Evolutionary conservation across 106 monocot species (phyloP), one percentile per base, ranked within the genome.

Genomic region (Dendrobium catenatum): DNA sequence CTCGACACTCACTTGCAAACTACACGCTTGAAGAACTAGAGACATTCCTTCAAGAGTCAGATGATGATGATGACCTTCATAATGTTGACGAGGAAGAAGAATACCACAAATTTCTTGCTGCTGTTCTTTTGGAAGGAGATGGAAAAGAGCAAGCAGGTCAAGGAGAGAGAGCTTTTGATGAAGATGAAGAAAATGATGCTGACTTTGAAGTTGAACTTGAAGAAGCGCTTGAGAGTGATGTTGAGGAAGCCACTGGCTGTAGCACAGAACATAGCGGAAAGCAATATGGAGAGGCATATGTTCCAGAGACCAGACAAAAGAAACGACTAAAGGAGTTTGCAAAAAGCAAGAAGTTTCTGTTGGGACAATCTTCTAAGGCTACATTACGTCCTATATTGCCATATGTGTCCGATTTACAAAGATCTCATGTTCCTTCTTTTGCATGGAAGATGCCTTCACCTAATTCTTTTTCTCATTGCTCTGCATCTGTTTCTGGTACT

Each of bases 181-280:
- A 96, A 86, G 96, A 97, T 83, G 96, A 96, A 84, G 93, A 93
- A 10, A 94, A 92, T 81, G 97, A 98, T 88, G 89, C 89, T 6
- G 97, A 98, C 68, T 98, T 98, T 80, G 97, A 89, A 42, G 73
- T 94, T 73, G 97, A 98, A 83, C 86, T 98, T 79, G 92, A 94
- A 78, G 97, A 98, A 83, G 94, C 94, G 56, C 78, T 98, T 47
- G 92, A 93, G 82, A 92, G 90, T 84, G 94, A 94, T 79, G 82
- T 46, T 78, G 97, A 94, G 75, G 94, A 97, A 68, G 68, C 48
- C 73, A 20, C 49, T 33, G 79, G 86, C 26, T 79, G 72, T 54
- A 73, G 80, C 59, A 70, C 78, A 66, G 55, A 66, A 42, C 47
- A 55, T 8, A 51, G 40, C 41, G 75, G 51, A 43, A 85, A 78